phyloP scores from a whole-genome alignment of 2,329 filamentous ascomycete genomes.

The Cytospora chrysosperma region DNA sequence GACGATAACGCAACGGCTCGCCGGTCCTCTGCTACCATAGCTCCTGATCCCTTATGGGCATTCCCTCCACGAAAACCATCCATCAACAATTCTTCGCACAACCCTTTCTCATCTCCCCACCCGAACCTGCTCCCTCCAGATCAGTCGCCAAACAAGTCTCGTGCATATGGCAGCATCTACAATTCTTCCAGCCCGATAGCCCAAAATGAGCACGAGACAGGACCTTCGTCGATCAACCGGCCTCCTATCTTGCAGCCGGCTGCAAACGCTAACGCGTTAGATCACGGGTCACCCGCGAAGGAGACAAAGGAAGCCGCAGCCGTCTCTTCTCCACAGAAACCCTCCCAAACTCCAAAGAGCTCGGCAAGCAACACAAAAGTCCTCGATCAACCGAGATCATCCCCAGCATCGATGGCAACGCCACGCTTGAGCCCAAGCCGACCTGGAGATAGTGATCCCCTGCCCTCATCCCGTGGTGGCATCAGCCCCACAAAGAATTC shows the following conservation, averaged over 20 bases:
- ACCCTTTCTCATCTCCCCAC: conserved; percentile 45
- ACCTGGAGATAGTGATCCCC: conserved; percentile 36
- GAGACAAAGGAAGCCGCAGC: conserved; percentile 32
- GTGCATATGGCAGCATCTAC: conserved; percentile 40
- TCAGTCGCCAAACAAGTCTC: conserved; percentile 41
- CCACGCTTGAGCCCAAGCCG: conserved; percentile 26
- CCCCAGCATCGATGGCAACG: conserved; percentile 26
- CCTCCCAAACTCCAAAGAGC: conserved; percentile 20
- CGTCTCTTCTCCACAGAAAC: conserved; percentile 23
- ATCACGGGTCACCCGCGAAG: conserved; percentile 32
- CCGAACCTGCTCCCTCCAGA: conserved; percentile 42
- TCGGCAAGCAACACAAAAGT: conserved; percentile 22
- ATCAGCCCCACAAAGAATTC: conserved; percentile 55
- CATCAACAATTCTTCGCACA: conserved; percentile 33
- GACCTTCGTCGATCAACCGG: conserved; percentile 11
- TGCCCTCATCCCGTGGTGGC: conserved; percentile 46
- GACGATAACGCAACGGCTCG: neutral
- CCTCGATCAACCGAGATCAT: conserved; percentile 25
- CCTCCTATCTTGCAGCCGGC: conserved; percentile 21
- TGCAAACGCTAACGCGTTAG: conserved; percentile 27
- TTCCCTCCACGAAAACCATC: conserved; percentile 27
- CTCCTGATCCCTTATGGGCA: conserved; percentile 4
- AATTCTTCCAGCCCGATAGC: conserved; percentile 33
- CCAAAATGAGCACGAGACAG: conserved; percentile 17
- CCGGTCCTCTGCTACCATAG: conserved; percentile 9